Evolutionary conservation across 139 green algal genomes (phyloP), one percentile per base, ranked within the genome.

Genomic region (Chlamydomonas schloesseri): DNA sequence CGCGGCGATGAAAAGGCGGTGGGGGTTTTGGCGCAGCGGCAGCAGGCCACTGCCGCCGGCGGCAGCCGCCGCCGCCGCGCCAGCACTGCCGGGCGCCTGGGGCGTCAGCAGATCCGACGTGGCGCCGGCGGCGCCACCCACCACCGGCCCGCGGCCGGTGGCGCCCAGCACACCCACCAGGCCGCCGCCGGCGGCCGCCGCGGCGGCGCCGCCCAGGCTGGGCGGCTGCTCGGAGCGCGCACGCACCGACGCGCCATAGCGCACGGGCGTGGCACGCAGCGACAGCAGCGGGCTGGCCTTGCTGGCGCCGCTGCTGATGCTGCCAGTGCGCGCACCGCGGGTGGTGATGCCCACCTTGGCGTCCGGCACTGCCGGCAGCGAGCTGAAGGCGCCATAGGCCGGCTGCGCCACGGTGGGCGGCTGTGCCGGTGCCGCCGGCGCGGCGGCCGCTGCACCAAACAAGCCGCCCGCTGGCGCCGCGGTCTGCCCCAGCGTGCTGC

Each of bases 1-100:
- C 67, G 92, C 88, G 24, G 94, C 89, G 67, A 98, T 95, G 88
- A 98, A 98, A 28, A 98, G 93, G 17, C 88, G 71, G 83, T 96
- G 93, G 0, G 96, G 96, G 91, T 98, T 95, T 65, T 96, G 92
- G 1, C 95, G 88, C 21, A 93, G 88, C 23, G 94, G 92, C 88
- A 98, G 94, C 18, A 94, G 73, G 70, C 79, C 75, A 24, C 33
- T 47, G 55, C 68, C 64, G 58, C 34, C 73, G 37, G 31, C 46
- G 42, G 71, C 67, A 33, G 69, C 67, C 6, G 86, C 77, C 31
- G 79, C 81, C 37, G 62, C 58, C 9, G 73, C 53, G 47, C 57
- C 73, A 36, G 58, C 57, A 33, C n/a, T 70, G 70, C 85, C 71
- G 72, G 37, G 83, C 67, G 46, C 46, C 13, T 29, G 17, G 14